Base-by-base conservation (phyloP, 345 rosid genomes). In the Euphorbia pulcherrima region DNA sequence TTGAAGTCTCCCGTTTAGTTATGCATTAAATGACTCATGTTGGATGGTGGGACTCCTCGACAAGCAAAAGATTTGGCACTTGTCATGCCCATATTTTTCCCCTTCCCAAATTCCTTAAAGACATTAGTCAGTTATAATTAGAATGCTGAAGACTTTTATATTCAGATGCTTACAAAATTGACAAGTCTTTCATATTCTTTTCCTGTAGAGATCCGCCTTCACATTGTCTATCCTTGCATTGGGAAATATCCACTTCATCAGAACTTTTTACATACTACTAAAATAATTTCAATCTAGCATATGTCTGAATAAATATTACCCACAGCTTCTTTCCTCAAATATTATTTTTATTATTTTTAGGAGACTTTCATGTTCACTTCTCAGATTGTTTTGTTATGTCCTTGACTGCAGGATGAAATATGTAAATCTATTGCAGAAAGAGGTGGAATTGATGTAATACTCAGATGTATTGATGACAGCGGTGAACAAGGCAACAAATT, bases 361-460 rank as follows among this genome's bases (percentile, higher is more conserved):
- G n/a, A 28, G 40, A 14, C 1, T 54, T 30, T 33, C 30, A 2
- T 26, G n/a, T 62, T 75, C 12, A 33, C 28, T 5, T 20, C 29
- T 64, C 4, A n/a, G 18, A 14, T 62, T 37, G 18, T 35, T 54
- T 72, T 16, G 6, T 48, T 9, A 44, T 52, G 24, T 7, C 41
- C n/a, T 41, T 68, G 69, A 46, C 53, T 63, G 59, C 86, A 90
- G 92, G 92, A 90, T 74, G 90, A 80, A 72, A 92, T 90, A 72
- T 90, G 96, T 68, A 90, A 85, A 80, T 86, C 87, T 68, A 88
- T 94, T 52, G 97, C 97, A 33, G 95, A 91, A 72, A 80, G 64
- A 76, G 97, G 97, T 44, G 97, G 97, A 67, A 86, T 94, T 37
- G 90, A 89, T 74, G 86, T 76, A 20, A 82, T 88, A 75, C 91